Evolutionary conservation across 225 moss, liverwort and hornwort genomes (phyloP), one percentile per base, ranked within the genome.

Genomic region (Marchantia polymorpha): DNA sequence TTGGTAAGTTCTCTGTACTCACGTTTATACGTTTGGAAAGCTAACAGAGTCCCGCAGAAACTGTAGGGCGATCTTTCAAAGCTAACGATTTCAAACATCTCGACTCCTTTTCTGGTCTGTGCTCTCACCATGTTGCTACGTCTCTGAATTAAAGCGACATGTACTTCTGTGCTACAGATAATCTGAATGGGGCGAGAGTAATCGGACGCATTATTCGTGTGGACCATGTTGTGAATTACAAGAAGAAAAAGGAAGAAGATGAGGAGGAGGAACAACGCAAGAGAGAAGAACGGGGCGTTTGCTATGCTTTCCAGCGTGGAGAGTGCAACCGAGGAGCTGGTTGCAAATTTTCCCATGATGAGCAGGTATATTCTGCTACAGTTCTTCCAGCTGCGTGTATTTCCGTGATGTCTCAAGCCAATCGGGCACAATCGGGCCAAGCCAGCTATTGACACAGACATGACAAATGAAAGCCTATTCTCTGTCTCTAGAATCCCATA

Each of bases 211-310:
- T 88, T 67, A 93, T 99, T 51, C 93, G 93, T 77, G 99, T 99
- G 20, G 99, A 99, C 81, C 99, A 99, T 83, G 99, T 99, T 9
- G 90, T 84, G 56, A 88, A 99, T 79, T 99, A 99, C 83, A 99
- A 99, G 89, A 94, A 89, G 82, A 97, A 97, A 83, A 72, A 88
- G 72, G 95, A 95, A 74, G 95, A 99, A 85, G 93, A 99, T 66
- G 95, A 95, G 81, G 99, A 92, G 75, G 99, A 99, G 80, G 91
- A 88, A 56, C 90, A 92, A 82, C 84, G 64, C 66, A 93, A 93
- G 89, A 92, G 91, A 82, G 95, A 99, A 80, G 95, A 99, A 82
- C 85, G 95, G 72, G 99, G 99, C 65, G 99, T 95, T 13, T 99
- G 99, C 68, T 91, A 93, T 74, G 93, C 92, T 51, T 95, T 99